phyloP scores from a whole-genome alignment of 177 flowering plant genomes.

The Vitis hybrid region DNA sequence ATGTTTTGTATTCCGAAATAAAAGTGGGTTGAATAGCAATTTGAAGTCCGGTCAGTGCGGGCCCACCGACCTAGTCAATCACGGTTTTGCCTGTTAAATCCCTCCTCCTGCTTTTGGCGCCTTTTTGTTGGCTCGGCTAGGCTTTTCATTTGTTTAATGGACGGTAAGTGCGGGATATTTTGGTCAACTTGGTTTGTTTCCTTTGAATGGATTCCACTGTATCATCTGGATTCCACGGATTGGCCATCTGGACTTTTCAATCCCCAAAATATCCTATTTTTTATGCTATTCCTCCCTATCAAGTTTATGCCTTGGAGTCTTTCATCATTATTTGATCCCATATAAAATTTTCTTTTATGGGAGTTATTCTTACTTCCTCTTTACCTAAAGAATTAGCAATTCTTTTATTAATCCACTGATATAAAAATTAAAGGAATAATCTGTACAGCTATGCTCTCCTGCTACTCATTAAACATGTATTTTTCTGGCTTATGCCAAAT shows the following conservation, averaged over 20 bases:
- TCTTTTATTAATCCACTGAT: no score
- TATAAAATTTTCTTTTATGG: no score
- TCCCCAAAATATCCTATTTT: not conserved
- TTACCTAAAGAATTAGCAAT: no score
- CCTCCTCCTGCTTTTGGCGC: not conserved
- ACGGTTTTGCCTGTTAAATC: conserved; percentile 10
- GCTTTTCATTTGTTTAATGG: not conserved
- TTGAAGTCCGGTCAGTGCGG: conserved; percentile 33
- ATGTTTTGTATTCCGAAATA: conserved; percentile 26
- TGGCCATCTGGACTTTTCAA: not conserved
- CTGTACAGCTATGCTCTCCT: no score
- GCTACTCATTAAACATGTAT: no score
- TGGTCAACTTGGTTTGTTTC: not conserved
- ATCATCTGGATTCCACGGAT: not conserved
- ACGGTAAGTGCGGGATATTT: conserved; percentile 1
- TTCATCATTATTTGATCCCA: no score
- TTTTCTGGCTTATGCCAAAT: no score
- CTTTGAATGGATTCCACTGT: not conserved
- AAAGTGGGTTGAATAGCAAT: no score
- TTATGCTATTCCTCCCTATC: no score
- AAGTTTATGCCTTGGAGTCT: no score
- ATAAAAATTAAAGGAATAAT: no score
- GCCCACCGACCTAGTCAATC: conserved; percentile 33
- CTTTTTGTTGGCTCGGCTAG: conserved; percentile 15
- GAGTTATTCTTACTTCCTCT: no score